Conservation (phyloP, 1,284 basidiomycete genomes). For the Gomphus bonarii region DNA sequence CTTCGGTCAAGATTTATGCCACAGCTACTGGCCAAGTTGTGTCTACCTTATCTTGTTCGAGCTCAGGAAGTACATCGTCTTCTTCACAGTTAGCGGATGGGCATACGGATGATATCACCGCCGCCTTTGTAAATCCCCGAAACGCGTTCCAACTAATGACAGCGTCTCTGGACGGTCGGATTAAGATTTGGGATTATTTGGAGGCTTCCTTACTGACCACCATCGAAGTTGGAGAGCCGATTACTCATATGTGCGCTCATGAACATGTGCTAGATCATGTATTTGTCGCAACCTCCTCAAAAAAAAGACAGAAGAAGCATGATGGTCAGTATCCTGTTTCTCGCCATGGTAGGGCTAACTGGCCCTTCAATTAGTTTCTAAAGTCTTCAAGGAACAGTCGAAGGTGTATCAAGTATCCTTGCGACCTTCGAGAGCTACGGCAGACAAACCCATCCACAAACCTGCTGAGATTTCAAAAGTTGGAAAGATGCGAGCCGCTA, state of each 20-base stretch:
- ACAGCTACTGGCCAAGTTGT: conserved; percentile 65
- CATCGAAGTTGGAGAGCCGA: conserved; percentile 59
- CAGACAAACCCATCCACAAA: conserved; percentile 32
- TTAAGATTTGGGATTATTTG: conserved; percentile 91
- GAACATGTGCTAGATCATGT: conserved; percentile 54
- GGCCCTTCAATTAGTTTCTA: neutral
- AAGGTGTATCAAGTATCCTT: conserved; percentile 52
- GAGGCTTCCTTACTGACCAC: conserved; percentile 76
- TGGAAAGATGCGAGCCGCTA: conserved; percentile 59
- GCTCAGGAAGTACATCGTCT: conserved; percentile 29
- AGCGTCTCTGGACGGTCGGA: conserved; percentile 70
- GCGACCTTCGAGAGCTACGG: conserved; percentile 34
- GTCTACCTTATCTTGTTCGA: conserved; percentile 54
- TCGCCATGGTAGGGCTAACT: conserved; percentile 5
- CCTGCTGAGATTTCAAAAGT: conserved; percentile 44
- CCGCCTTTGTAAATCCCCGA: conserved; percentile 70
- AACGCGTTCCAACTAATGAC: conserved; percentile 89
- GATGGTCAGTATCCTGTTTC: conserved; percentile 27
- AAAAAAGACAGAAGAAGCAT: conserved; percentile 34
- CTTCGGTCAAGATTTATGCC: conserved; percentile 76
- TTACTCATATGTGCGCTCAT: conserved; percentile 65
- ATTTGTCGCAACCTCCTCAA: conserved; percentile 55
- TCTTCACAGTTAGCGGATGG: conserved; percentile 25
- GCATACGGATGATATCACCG: conserved; percentile 56
- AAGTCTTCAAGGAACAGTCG: conserved; percentile 36